A percentile compares a stretch with the other conserved stretches of the same genome.
Evolutionary conservation across 352 stramenopile genomes (phyloP).

Genomic region (Saprolegnia diclina): DNA sequence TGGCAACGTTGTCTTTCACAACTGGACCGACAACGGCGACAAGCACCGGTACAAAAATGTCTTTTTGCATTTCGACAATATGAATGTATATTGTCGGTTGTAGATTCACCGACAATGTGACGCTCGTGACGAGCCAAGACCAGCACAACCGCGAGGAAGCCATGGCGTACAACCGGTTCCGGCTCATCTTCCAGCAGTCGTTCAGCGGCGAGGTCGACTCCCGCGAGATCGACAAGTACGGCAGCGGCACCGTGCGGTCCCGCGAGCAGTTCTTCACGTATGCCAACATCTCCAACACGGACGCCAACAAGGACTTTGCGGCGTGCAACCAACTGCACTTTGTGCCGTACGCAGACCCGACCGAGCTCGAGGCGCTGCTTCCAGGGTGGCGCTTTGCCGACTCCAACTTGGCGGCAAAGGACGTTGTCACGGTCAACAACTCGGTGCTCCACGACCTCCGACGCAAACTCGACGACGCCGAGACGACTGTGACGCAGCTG

Average conservation of each 20-base stretch:
- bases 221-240: constrained; percentile 12
- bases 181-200: background rate
- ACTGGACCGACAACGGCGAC: constrained; percentile 33
- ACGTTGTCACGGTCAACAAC: no score
- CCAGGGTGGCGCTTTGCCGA: background rate
- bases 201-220: background rate
- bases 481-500: no score
- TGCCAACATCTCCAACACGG: background rate
- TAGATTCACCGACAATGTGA: constrained; percentile 6
- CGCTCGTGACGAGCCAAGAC: constrained; percentile 3
- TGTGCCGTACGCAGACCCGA: constrained; percentile 57
- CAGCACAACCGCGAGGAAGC: background rate
- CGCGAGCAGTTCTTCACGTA: constrained; percentile 15
- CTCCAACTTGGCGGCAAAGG: no score
- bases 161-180: background rate
- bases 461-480: no score
- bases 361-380: constrained; percentile 37
- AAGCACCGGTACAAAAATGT: no score
- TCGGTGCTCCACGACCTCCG: no score
- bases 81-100: no score
- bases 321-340: constrained; percentile 62
- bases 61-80: no score
- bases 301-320: constrained; percentile 26
- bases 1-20: constrained; percentile 49
- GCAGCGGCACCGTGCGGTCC: background rate